A percentile compares a stretch with the other conserved stretches of the same genome.
phyloP scores from a whole-genome alignment of 345 rosid species.

The Hibiscus tridactylites region DNA sequence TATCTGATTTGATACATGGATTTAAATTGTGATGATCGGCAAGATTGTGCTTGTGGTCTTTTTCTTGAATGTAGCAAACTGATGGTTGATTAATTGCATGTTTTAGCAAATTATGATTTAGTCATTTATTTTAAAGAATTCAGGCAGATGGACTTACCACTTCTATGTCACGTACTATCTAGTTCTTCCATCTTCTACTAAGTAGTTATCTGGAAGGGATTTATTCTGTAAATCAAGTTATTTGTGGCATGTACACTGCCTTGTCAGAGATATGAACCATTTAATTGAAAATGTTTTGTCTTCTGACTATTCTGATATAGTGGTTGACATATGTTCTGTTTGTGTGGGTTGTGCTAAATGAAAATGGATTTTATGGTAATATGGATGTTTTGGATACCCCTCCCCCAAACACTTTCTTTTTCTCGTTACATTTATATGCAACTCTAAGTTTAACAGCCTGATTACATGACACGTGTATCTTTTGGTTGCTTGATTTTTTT shows the following conservation, averaged over 20 bases:
- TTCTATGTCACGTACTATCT: neutral
- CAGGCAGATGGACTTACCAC: neutral
- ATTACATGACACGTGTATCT: constrained; percentile 9
- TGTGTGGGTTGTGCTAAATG: neutral
- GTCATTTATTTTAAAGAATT: neutral
- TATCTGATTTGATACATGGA: neutral
- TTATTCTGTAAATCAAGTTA: neutral
- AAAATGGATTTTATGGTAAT: constrained; percentile 15
- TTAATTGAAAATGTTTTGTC: neutral
- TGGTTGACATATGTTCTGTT: neutral
- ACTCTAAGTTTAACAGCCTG: neutral
- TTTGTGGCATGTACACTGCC: neutral
- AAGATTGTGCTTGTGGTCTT: neutral
- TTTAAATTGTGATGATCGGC: neutral
- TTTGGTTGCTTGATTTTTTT: constrained; percentile 9
- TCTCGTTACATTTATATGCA: neutral
- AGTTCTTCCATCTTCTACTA: neutral
- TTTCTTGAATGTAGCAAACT: neutral
- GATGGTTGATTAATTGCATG: neutral
- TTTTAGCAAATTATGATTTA: neutral
- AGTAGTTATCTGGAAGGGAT: neutral
- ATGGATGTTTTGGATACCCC: neutral
- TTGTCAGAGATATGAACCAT: neutral
- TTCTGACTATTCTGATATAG: neutral
- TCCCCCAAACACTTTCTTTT: neutral